phyloP scores from a whole-genome alignment of 2,329 filamentous ascomycete genomes.

The Fusarium multiceps region DNA sequence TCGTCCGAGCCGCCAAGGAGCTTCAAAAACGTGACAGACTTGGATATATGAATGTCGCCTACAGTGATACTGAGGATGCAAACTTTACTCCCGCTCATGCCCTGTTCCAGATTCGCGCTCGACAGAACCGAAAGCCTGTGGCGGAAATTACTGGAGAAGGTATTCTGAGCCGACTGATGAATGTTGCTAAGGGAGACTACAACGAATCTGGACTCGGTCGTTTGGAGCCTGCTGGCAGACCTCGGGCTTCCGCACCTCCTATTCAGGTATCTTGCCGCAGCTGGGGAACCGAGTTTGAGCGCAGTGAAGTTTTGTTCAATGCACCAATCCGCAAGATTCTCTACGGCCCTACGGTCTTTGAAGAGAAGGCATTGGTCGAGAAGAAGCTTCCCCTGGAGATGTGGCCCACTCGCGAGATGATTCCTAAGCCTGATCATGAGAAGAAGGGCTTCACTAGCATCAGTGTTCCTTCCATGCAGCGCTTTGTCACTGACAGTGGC shows the following conservation, averaged over 20 bases:
- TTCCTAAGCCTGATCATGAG: constrained; percentile 82
- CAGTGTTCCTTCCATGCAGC: constrained; percentile 92
- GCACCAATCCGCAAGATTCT: constrained; percentile 77
- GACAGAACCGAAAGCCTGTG: constrained; percentile 73
- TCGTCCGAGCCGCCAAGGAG: constrained; percentile 77
- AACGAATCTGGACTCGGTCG: constrained; percentile 76
- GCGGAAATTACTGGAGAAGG: constrained; percentile 78
- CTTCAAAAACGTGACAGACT: constrained; percentile 68
- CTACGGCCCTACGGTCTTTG: constrained; percentile 70
- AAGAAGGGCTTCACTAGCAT: constrained; percentile 92
- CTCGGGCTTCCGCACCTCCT: constrained; percentile 85
- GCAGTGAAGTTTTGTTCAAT: constrained; percentile 83
- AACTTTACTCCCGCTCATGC: constrained; percentile 78
- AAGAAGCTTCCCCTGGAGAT: constrained; percentile 74
- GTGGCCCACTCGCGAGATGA: constrained; percentile 72
- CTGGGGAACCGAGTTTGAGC: constrained; percentile 72
- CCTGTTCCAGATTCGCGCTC: constrained; percentile 82
- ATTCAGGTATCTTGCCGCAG: constrained; percentile 83
- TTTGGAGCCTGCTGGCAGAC: constrained; percentile 83
- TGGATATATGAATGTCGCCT: constrained; percentile 73
- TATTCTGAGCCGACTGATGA: constrained; percentile 79
- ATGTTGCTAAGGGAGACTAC: constrained; percentile 75
- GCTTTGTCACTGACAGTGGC: constrained; percentile 97
- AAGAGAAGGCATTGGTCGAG: constrained; percentile 81
- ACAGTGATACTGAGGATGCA: constrained; percentile 72